Evolutionary conservation across 208 protist species (phyloP).

Genomic region (Acanthamoeba culbertsoni): DNA sequence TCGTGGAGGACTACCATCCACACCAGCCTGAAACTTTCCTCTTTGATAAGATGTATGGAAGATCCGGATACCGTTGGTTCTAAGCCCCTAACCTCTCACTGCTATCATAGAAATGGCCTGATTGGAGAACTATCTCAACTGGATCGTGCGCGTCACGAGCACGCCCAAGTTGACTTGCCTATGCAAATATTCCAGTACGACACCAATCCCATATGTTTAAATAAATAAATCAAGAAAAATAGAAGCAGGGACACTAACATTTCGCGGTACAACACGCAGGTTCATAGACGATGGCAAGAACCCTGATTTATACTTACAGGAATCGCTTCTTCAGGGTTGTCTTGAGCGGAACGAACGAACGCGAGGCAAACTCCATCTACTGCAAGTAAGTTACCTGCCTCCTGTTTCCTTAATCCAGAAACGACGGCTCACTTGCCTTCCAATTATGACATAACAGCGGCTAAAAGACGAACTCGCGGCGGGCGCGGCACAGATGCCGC

Average conservation of each 20-base stretch:
- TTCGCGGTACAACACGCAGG: too few species aligned
- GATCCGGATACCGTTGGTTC: neutral
- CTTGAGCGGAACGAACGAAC: conserved; percentile 27
- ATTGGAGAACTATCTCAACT: neutral
- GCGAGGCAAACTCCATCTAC: neutral
- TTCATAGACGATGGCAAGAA: conserved; percentile 39
- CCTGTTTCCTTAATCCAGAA: too few species aligned
- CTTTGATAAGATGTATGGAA: conserved; percentile 2
- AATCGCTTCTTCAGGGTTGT: neutral
- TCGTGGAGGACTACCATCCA: conserved; percentile 31
- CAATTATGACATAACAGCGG: neutral
- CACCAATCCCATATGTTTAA: too few species aligned
- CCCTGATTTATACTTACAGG: conserved; percentile 11
- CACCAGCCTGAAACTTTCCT: conserved; percentile 16
- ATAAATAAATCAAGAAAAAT: too few species aligned
- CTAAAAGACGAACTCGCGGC: neutral
- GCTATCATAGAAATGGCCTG: neutral
- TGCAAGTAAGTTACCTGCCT: neutral
- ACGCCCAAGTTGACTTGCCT: neutral
- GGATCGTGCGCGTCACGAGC: neutral
- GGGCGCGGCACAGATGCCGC: neutral
- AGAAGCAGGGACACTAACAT: too few species aligned
- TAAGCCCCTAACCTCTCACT: neutral
- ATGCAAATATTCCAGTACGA: conserved; percentile 31
- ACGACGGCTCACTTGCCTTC: too few species aligned